Evolutionary conservation across 768 basidiomycete genomes (phyloP).

Genomic region (Pleurotus tuber-regium): DNA sequence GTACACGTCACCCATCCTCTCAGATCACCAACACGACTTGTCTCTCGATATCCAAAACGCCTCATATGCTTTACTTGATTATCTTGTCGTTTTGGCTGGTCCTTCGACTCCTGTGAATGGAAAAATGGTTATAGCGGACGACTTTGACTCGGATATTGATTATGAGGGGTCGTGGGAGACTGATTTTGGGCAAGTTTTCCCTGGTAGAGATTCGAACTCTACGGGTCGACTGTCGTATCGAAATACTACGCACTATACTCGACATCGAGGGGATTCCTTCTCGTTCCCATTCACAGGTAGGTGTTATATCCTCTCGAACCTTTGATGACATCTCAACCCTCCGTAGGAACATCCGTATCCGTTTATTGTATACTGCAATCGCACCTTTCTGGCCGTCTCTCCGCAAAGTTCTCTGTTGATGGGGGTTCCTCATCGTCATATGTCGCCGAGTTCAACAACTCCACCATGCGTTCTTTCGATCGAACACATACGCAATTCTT

Average conservation of each 20-base stretch:
- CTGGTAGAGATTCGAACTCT: constrained; percentile 24
- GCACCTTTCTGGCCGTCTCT: constrained; percentile 28
- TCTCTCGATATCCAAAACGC: constrained; percentile 1
- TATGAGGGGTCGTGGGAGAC: constrained; percentile 33
- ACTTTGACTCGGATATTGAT: constrained; percentile 26
- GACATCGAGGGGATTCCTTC: constrained; percentile 31
- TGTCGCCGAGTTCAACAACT: constrained; percentile 7
- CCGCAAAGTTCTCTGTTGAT: constrained; percentile 35
- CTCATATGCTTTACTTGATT: constrained; percentile 27
- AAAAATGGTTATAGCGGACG: constrained; percentile 35
- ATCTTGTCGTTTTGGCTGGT: constrained; percentile 36
- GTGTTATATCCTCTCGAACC: constrained; percentile 12
- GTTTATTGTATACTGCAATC: constrained; percentile 30
- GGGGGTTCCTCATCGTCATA: constrained; percentile 20
- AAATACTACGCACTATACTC: constrained; percentile 36
- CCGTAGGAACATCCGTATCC: constrained; percentile 37
- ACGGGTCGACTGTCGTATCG: constrained; percentile 23
- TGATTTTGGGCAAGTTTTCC: constrained; percentile 13
- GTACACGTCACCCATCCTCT: constrained; percentile 9
- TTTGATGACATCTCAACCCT: too few species aligned
- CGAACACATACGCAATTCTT: constrained; percentile 33
- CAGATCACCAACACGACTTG: constrained; percentile 4
- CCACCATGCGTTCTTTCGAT: constrained; percentile 25
- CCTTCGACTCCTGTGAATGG: constrained; percentile 31
- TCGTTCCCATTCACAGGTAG: constrained; percentile 35